phyloP scores from a whole-genome alignment of 108 stramenopile species.

The Nitzschia sp. region DNA sequence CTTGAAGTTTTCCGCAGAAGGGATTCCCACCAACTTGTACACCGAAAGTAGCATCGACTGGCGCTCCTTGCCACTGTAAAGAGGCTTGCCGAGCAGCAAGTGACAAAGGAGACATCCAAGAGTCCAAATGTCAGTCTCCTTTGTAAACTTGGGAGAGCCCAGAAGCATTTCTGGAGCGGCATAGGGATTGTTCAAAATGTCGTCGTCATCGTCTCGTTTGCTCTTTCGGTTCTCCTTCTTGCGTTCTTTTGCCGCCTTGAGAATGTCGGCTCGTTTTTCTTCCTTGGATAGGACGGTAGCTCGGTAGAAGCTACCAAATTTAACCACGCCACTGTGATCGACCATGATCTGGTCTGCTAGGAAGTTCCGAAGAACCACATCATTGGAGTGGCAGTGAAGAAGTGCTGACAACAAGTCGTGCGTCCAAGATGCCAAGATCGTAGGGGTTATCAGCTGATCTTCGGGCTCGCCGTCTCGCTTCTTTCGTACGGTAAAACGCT shows the following conservation, averaged over 20 bases:
- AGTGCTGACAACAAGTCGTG: slow-evolving; percentile 79
- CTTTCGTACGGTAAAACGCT: slow-evolving; percentile 57
- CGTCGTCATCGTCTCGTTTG: slow-evolving; percentile 49
- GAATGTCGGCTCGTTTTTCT: slow-evolving; percentile 51
- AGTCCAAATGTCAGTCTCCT: slow-evolving; percentile 85
- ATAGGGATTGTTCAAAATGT: slow-evolving; percentile 59
- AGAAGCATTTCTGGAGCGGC: slow-evolving; percentile 78
- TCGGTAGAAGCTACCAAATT: slow-evolving; percentile 71
- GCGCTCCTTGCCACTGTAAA: slow-evolving; percentile 76
- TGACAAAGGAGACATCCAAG: slow-evolving; percentile 77
- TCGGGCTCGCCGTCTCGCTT: slow-evolving; percentile 31
- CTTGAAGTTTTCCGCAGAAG: slow-evolving; percentile 56
- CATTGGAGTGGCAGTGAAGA: slow-evolving; percentile 77
- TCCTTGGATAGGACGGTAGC: slow-evolving; percentile 54
- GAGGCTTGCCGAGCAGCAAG: slow-evolving; percentile 71
- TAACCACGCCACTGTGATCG: slow-evolving; percentile 77
- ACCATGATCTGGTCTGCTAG: slow-evolving; percentile 77
- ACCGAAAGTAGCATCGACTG: slow-evolving; percentile 54
- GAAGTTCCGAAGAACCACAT: slow-evolving; percentile 70
- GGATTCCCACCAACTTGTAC: slow-evolving; percentile 81
- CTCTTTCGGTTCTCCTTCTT: slow-evolving; percentile 18
- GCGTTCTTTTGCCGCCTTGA: slow-evolving; percentile 19
- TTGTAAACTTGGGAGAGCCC: slow-evolving; percentile 71
- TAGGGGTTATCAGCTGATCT: slow-evolving; percentile 43
- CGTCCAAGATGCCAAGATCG: slow-evolving; percentile 69